A percentile compares a stretch with the other conserved stretches of the same genome.
These are phyloP conservation scores for Hypoxylon perforatum DNA, from an alignment of 495 filamentous ascomycete genomes.

Conservation along the genomic window DNA sequence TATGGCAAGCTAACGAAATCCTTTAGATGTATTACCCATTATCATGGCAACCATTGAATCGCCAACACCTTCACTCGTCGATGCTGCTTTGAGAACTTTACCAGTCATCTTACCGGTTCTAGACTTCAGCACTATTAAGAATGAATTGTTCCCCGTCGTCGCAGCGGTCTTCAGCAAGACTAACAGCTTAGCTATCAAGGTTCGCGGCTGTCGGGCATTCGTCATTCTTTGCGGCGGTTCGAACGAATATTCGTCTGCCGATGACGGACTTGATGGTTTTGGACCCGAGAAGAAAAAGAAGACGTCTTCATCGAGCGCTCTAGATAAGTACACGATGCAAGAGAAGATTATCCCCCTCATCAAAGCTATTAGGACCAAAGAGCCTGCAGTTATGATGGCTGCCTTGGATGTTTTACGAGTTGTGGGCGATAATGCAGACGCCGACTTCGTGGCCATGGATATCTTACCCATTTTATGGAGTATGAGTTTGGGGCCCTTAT, in stretches of 20 bases:
- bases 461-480: constrained; percentile 89
- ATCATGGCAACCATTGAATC: constrained; percentile 85
- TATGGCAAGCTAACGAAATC: constrained; percentile 29
- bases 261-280: constrained; percentile 80
- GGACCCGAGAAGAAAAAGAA: constrained; percentile 63
- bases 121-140: constrained; percentile 95
- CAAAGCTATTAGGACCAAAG: constrained; percentile 95
- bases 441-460: constrained; percentile 94
- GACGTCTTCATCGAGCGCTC: constrained; percentile 72
- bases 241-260: constrained; percentile 54
- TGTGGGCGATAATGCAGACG: constrained; percentile 82
- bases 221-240: constrained; percentile 86
- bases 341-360: constrained; percentile 94
- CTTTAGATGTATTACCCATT: constrained; percentile 83
- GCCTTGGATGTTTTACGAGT: constrained; percentile 84
- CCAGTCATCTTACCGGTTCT: constrained; percentile 80
- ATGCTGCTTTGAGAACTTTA: constrained; percentile 80
- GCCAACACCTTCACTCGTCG: constrained; percentile 86
- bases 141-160: constrained; percentile 92
- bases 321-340: constrained; percentile 97
- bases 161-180: constrained; percentile 91
- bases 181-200: constrained; percentile 91
- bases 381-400: constrained; percentile 97
- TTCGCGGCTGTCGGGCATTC: constrained; percentile 89
- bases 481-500: constrained; percentile 89